Conservation (phyloP, 1,284 basidiomycete genomes). For the Thelephora terrestris region DNA sequence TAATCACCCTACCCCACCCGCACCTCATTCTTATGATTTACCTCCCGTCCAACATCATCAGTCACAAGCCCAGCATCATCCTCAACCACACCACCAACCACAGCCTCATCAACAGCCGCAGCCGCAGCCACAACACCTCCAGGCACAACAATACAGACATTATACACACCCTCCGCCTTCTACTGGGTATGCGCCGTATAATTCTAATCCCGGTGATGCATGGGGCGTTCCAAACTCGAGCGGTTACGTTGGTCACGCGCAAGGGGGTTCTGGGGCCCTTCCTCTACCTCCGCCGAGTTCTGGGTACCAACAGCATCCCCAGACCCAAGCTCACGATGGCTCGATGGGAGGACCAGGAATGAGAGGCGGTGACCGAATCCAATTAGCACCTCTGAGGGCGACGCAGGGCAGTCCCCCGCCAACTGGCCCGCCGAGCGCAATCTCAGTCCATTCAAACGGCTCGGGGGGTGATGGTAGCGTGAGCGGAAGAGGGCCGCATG, state of each 20-base stretch:
- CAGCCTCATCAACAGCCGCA: too few relatives aligned
- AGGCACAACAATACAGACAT: constrained; percentile 11
- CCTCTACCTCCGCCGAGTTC: constrained; percentile 6
- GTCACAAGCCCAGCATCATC: too few relatives aligned
- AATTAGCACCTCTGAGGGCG: constrained; percentile 41
- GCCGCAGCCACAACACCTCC: too few relatives aligned
- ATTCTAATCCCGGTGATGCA: not conserved
- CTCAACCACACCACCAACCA: too few relatives aligned
- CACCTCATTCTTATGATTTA: constrained; percentile 1
- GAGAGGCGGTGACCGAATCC: constrained; percentile 32
- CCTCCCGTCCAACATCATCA: constrained; percentile 7
- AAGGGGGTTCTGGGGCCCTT: constrained; percentile 2
- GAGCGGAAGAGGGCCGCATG: constrained; percentile 9
- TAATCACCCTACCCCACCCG: constrained; percentile 2
- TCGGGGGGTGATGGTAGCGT: constrained; percentile 8
- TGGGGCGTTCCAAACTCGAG: constrained; percentile 11
- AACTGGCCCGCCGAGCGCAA: constrained; percentile 17
- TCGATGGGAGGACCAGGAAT: constrained; percentile 9
- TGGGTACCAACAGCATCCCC: constrained; percentile 2
- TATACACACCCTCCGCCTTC: constrained; percentile 8
- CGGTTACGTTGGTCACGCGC: constrained; percentile 11
- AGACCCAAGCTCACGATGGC: not conserved
- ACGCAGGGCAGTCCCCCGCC: constrained; percentile 14
- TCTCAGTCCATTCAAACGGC: constrained; percentile 6
- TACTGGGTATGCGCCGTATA: not conserved